Evolutionary conservation across 2,329 filamentous ascomycete genomes (phyloP), one percentile per base, ranked within the genome.

Genomic region (Ceratocystis ficicola): DNA sequence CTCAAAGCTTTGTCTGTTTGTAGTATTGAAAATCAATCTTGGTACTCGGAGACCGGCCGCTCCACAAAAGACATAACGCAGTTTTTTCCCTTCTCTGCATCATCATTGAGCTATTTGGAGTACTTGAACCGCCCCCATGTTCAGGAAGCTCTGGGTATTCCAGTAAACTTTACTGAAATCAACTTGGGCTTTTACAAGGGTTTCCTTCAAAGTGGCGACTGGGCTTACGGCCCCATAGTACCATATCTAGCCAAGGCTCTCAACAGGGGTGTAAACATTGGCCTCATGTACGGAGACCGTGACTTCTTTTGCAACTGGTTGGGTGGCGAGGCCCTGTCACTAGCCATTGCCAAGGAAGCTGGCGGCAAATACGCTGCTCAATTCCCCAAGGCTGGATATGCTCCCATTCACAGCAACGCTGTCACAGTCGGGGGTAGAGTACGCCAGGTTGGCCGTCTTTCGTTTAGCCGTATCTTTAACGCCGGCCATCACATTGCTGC

Each of bases 401-500:
- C 84, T 0, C 83, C 86, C 15, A 84, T 94, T 68, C 77, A 85
- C 12, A 84, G 89, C 50, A 88, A 90, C 72, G 3, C 30, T 1
- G 79, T 81, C 5, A 87, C 87, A 74, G 83, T 85, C 71, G 88
- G 83, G 63, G 90, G 89, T 22, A 82, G 83, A 66, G 88, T 90
- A 0, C 82, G 89, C 3, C 88, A 94, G 73, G 89, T 84, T 70
- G 89, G 87, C 10, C 92, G 92, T 70, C 80, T 88, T 65, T 84
- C 81, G 17, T 88, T 88, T 72, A 83, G 82, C 65, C 80, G 86
- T 6, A 78, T 88, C 61, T 88, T 85, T 72, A 82, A 87, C 70
- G 79, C 85, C 17, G 85, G 86, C 1, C 86, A 88, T 70, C 80
- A 83, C 63, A 80, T 85, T 0, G 79, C 83, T 0, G 81, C 79